A percentile compares a stretch with the other conserved stretches of the same genome.
Conservation (phyloP, 202 grass and related monocot genomes). For the Alloteropsis angusta region DNA sequence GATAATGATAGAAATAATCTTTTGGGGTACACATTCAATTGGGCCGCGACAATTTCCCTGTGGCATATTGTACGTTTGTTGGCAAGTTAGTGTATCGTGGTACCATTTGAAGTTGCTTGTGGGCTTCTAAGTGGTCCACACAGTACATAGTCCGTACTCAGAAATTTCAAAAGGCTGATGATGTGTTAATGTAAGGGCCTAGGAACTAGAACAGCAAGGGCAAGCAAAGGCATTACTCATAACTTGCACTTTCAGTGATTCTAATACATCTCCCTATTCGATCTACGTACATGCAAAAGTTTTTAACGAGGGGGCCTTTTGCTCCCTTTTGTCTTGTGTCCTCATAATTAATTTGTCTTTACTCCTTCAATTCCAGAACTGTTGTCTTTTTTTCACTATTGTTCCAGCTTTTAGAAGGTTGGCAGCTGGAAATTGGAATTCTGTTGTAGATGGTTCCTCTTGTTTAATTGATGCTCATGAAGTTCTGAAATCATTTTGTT, state of each 20-base stretch:
- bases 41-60: neutral
- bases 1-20: neutral
- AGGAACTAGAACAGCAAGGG: neutral
- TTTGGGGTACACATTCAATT: constrained; percentile 5
- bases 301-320: neutral
- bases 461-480: neutral
- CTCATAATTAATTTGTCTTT: neutral
- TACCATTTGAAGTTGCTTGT: constrained; percentile 1
- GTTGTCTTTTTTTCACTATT: neutral
- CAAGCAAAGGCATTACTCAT: neutral
- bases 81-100: neutral
- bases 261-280: neutral
- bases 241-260: neutral
- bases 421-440: neutral
- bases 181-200: neutral
- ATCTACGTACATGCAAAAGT: neutral
- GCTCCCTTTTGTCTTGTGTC: neutral
- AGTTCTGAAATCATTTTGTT: neutral
- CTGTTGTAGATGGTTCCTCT: neutral
- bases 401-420: neutral
- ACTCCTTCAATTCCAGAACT: neutral
- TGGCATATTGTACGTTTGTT: neutral
- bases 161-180: neutral
- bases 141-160: neutral
- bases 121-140: neutral